Conservation (phyloP, 2,329 filamentous ascomycete species). For the Cladophialophora psammophila region DNA sequence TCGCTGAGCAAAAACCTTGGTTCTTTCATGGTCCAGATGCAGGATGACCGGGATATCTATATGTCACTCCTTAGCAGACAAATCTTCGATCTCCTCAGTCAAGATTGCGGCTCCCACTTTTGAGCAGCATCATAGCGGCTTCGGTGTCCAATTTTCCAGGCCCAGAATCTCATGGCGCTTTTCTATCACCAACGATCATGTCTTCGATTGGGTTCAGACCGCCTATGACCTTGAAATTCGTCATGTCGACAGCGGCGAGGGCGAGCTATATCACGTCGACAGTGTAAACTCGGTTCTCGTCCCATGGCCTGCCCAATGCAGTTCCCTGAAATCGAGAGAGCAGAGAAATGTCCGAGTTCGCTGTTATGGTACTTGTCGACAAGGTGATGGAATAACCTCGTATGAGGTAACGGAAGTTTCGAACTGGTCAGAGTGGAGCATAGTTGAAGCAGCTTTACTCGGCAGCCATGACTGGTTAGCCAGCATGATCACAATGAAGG, state of each 20-base stretch:
- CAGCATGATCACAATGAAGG: slow-evolving; percentile 35
- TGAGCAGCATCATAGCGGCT: slow-evolving; percentile 35
- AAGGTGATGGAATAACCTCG: background rate
- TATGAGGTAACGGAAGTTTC: background rate
- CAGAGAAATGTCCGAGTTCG: slow-evolving; percentile 9
- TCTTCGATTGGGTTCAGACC: slow-evolving; percentile 41
- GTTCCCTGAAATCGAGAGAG: background rate
- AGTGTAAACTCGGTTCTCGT: slow-evolving; percentile 40
- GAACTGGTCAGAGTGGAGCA: background rate
- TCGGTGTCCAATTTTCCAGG: slow-evolving; percentile 39
- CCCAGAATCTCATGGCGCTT: slow-evolving; percentile 45
- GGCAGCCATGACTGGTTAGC: slow-evolving; percentile 45
- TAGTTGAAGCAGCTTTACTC: slow-evolving; percentile 48
- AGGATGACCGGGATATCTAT: background rate
- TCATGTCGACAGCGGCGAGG: background rate
- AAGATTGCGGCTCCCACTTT: slow-evolving; percentile 15
- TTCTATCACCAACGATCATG: background rate
- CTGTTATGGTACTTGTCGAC: slow-evolving; percentile 6
- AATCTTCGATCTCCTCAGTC: background rate
- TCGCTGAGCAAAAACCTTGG: background rate
- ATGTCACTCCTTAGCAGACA: background rate
- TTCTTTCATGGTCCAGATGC: background rate
- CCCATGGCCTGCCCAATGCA: slow-evolving; percentile 40
- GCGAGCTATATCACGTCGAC: slow-evolving; percentile 33
- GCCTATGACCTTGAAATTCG: slow-evolving; percentile 42